phyloP scores from a whole-genome alignment of 192 early-diverging fungal species.

The Spizellomyces punctatus region DNA sequence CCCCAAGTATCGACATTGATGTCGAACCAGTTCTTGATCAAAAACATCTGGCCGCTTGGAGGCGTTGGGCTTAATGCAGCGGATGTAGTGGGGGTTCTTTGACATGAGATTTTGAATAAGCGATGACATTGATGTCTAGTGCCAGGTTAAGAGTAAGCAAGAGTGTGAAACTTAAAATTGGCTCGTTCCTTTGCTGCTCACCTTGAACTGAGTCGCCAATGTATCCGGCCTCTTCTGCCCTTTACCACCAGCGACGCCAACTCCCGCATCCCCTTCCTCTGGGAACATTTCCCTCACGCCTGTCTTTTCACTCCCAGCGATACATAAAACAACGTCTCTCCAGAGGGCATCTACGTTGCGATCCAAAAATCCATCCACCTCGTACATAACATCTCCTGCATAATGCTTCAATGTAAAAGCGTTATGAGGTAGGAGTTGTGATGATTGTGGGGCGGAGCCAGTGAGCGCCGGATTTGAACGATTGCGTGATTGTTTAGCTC shows the following conservation, averaged over 20 bases:
- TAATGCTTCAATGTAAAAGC: slow-evolving; percentile 68
- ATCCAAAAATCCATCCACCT: slow-evolving; percentile 81
- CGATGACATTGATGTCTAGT: slow-evolving; percentile 21
- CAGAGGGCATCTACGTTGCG: slow-evolving; percentile 86
- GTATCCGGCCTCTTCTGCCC: slow-evolving; percentile 37
- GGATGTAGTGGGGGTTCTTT: slow-evolving; percentile 38
- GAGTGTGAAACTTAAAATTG: too few species aligned
- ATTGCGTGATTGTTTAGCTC: slow-evolving; percentile 12
- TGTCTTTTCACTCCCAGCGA: slow-evolving; percentile 64
- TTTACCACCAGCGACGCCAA: not conserved
- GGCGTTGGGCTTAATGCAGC: slow-evolving; percentile 94
- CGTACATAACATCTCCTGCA: slow-evolving; percentile 86
- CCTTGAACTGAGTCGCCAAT: slow-evolving; percentile 18
- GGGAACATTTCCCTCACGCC: slow-evolving; percentile 66
- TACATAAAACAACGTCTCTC: slow-evolving; percentile 77
- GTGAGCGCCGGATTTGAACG: slow-evolving; percentile 39
- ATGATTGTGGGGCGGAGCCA: slow-evolving; percentile 10
- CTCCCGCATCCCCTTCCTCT: not conserved
- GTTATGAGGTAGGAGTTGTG: not conserved
- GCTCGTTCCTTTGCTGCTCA: not conserved
- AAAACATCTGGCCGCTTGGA: slow-evolving; percentile 87
- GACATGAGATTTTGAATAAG: slow-evolving; percentile 39
- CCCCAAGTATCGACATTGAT: slow-evolving; percentile 89
- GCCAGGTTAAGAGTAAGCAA: slow-evolving; percentile 13
- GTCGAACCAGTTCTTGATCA: slow-evolving; percentile 80